A percentile compares a stretch with the other conserved stretches of the same genome.
Conservation (phyloP, 179 eudicot species). For the Nepenthes alata region DNA sequence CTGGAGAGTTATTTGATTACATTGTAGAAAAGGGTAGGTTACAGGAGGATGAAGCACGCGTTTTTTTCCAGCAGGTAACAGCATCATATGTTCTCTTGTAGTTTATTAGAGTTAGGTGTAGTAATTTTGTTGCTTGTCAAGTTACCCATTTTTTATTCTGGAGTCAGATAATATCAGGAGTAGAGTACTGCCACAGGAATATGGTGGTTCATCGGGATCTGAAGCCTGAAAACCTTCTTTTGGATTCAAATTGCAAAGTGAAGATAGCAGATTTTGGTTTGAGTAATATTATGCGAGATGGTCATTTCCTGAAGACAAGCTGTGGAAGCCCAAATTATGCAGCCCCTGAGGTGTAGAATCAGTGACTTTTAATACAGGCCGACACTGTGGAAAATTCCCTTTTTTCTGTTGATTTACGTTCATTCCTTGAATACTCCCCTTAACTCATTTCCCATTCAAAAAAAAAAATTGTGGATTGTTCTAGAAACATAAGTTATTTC, state of each 20-base stretch:
- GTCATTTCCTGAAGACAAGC: conserved; percentile 92
- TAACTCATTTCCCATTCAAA: too few species aligned
- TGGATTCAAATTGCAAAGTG: conserved; percentile 80
- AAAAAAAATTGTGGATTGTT: neutral
- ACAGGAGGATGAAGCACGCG: conserved; percentile 88
- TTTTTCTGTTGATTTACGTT: too few species aligned
- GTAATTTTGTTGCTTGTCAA: neutral
- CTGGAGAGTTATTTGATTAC: conserved; percentile 93
- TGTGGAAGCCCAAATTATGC: conserved; percentile 99
- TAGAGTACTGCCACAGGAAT: conserved; percentile 93
- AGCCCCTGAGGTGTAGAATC: conserved; percentile 71
- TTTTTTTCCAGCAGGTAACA: conserved; percentile 82
- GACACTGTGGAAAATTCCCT: too few species aligned
- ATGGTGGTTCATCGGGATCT: conserved; percentile 97
- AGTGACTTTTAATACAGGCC: neutral
- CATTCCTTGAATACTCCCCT: too few species aligned
- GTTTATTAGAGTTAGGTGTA: neutral
- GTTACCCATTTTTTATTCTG: conserved; percentile 6
- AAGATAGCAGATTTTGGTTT: conserved; percentile 96
- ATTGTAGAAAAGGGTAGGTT: conserved; percentile 92
- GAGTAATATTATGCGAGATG: conserved; percentile 95
- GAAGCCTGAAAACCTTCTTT: conserved; percentile 87
- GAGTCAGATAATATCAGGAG: conserved; percentile 86
- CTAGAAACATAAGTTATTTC: neutral
- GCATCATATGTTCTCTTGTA: conserved; percentile 3